Evolutionary conservation across 2,329 filamentous ascomycete species (phyloP).

Genomic region (Diaporthe sp.): DNA sequence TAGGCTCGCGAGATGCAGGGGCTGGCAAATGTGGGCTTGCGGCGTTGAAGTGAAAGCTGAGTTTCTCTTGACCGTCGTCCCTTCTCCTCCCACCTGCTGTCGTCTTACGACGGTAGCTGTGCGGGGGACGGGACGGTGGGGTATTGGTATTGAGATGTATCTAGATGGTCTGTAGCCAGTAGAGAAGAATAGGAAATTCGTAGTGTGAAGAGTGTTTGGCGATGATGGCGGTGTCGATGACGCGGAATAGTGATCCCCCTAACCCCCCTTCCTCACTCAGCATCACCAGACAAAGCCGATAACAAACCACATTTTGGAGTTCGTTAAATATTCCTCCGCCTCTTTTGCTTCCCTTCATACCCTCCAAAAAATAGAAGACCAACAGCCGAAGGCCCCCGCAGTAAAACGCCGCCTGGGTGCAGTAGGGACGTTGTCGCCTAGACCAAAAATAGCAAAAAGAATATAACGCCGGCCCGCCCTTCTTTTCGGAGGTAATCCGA

Average conservation of each 20-base stretch:
- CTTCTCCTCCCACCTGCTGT: neutral
- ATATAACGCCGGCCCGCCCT: slow-evolving; percentile 18
- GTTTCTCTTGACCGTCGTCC: neutral
- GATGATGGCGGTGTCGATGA: neutral
- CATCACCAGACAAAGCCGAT: slow-evolving; percentile 1
- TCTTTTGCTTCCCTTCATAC: neutral
- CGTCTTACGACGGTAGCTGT: neutral
- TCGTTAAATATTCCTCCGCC: neutral
- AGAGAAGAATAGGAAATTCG: slow-evolving; percentile 6
- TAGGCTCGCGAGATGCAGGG: neutral
- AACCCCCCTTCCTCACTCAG: neutral
- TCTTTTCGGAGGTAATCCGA: neutral
- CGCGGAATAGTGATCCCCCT: neutral
- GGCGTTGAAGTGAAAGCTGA: neutral
- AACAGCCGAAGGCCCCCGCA: neutral
- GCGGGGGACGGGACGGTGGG: neutral
- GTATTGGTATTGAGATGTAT: slow-evolving; percentile 25
- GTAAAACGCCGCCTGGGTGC: slow-evolving; percentile 19
- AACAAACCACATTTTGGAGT: slow-evolving; percentile 9
- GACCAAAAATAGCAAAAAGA: slow-evolving; percentile 12
- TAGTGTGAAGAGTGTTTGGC: slow-evolving; percentile 11
- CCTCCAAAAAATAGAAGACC: neutral
- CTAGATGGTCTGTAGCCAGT: slow-evolving; percentile 11
- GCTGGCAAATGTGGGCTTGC: neutral
- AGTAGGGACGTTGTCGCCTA: neutral